Conservation (phyloP, 495 filamentous ascomycete species). For the Hypoxylon rickii region DNA sequence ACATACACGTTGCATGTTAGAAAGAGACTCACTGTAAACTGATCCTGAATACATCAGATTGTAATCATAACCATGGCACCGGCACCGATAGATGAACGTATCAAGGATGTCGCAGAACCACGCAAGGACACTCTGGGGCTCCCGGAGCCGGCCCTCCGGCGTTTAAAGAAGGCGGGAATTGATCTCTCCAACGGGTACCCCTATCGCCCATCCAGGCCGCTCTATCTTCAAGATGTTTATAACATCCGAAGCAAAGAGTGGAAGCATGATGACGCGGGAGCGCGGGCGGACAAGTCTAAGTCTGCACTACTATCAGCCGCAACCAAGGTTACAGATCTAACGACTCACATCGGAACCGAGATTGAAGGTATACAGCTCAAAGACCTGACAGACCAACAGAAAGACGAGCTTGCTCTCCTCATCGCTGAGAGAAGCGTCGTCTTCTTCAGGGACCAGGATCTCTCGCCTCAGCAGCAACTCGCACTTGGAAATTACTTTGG, state of each 20-base stretch:
- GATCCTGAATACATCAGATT: no score
- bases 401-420: constrained; percentile 71
- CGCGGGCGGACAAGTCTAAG: constrained; percentile 69
- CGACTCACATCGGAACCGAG: constrained; percentile 71
- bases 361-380: constrained; percentile 72
- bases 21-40: no score
- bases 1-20: no score
- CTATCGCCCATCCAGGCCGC: constrained; percentile 65
- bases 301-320: constrained; percentile 66
- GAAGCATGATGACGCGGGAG: constrained; percentile 62
- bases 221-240: constrained; percentile 69
- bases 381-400: constrained; percentile 68
- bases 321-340: constrained; percentile 67
- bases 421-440: constrained; percentile 76
- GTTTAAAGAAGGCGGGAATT: constrained; percentile 66
- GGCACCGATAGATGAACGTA: constrained; percentile 60
- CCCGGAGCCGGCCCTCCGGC: constrained; percentile 55
- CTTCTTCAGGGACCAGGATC: constrained; percentile 75
- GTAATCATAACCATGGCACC: constrained; percentile 43
- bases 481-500: constrained; percentile 68
- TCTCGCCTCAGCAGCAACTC: constrained; percentile 71
- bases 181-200: constrained; percentile 70
- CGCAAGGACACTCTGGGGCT: constrained; percentile 66
- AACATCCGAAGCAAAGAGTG: constrained; percentile 64
- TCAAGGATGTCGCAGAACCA: constrained; percentile 62